Percentiles rank a stretch among this genome's conserved stretches.
These are phyloP conservation scores for Draba incana DNA, from an alignment of 345 rosid species.

Conservation along the genomic window DNA sequence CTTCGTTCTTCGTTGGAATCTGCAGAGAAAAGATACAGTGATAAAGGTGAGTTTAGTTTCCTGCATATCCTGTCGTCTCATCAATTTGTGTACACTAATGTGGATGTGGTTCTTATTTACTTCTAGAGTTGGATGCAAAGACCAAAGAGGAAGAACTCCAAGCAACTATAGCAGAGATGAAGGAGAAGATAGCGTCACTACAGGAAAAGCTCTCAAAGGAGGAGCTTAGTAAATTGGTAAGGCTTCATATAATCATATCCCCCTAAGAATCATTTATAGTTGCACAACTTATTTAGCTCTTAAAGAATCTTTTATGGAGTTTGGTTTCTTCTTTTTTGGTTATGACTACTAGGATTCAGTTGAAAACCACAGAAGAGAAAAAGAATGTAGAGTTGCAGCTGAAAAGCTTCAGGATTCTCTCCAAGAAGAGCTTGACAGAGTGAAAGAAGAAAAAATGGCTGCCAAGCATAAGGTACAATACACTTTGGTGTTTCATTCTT, in stretches of 20 bases:
- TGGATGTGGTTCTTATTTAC: no score
- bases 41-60: constrained; percentile 48
- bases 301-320: no score
- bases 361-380: constrained; percentile 59
- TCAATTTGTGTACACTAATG: no score
- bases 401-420: constrained; percentile 67
- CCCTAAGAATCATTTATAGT: neutral
- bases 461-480: constrained; percentile 68
- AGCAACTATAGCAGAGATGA: constrained; percentile 47
- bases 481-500: neutral
- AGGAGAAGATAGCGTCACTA: constrained; percentile 51
- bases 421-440: constrained; percentile 66
- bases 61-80: no score
- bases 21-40: constrained; percentile 53
- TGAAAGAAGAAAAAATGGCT: constrained; percentile 60
- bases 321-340: neutral
- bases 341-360: constrained; percentile 59
- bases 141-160: constrained; percentile 55
- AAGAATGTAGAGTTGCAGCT: constrained; percentile 61
- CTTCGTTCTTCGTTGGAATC: constrained; percentile 55
- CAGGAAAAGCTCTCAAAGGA: constrained; percentile 59
- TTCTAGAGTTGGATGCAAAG: constrained; percentile 61
- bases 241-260: constrained; percentile 12
- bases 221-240: constrained; percentile 65
- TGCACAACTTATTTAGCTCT: no score